Evolutionary conservation across 345 rosid species (phyloP).

Genomic region (Citropsis articulata): DNA sequence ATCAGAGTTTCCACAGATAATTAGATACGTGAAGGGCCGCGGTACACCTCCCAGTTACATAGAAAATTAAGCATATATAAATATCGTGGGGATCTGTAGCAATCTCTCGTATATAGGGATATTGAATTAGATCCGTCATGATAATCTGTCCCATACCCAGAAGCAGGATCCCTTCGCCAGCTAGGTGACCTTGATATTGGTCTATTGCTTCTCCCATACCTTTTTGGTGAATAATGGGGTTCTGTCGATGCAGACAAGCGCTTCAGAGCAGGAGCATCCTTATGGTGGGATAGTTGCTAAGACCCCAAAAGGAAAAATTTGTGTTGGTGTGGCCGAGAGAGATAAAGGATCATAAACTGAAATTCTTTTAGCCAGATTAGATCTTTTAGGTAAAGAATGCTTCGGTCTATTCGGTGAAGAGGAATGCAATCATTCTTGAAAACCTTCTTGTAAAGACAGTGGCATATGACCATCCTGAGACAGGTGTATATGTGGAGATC

Average conservation of each 20-base stretch:
- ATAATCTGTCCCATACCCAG: slow-evolving; percentile 15
- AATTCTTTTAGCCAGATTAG: slow-evolving; percentile 7
- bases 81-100: slow-evolving; percentile 15
- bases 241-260: too few relatives aligned
- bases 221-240: not conserved
- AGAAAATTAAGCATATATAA: not conserved
- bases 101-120: slow-evolving; percentile 20
- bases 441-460: slow-evolving; percentile 6
- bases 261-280: too few relatives aligned
- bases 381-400: slow-evolving; percentile 14
- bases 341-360: too few relatives aligned
- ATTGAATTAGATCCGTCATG: slow-evolving; percentile 17
- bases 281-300: too few relatives aligned
- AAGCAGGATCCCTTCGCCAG: slow-evolving; percentile 12
- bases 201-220: not conserved
- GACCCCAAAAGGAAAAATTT: too few relatives aligned
- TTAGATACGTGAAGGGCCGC: not conserved
- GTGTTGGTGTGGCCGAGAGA: too few relatives aligned
- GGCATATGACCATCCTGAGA: not conserved
- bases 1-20: not conserved
- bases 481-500: not conserved
- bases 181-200: slow-evolving; percentile 20
- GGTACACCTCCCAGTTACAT: not conserved
- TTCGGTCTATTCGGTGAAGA: not conserved
- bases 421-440: not conserved